Conservation (phyloP, 1,284 basidiomycete species). For the Acaromyces ingoldii region DNA sequence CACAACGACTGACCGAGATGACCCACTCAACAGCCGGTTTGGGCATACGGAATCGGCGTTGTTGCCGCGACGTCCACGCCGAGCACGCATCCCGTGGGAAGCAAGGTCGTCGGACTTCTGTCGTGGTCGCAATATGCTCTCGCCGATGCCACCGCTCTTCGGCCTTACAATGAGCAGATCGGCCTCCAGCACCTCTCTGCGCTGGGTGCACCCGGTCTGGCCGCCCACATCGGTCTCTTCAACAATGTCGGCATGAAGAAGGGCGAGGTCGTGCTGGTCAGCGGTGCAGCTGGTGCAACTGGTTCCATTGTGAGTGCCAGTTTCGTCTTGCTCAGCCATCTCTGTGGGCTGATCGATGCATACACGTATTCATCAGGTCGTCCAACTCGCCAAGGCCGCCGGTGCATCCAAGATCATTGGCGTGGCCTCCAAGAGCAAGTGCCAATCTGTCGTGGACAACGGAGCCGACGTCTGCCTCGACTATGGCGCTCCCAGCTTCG, state of each 20-base stretch:
- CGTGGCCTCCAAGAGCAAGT: not conserved
- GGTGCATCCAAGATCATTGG: not conserved
- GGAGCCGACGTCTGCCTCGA: conserved; percentile 4
- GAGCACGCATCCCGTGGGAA: not conserved
- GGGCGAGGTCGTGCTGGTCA: conserved; percentile 6
- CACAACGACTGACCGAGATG: no score
- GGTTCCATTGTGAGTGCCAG: conserved; percentile 2
- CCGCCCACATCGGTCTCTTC: conserved; percentile 2
- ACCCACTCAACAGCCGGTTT: not conserved
- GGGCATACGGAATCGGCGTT: conserved; percentile 7
- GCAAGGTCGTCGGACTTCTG: not conserved
- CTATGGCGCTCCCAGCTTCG: not conserved
- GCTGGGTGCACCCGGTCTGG: not conserved
- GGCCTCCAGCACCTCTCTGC: not conserved
- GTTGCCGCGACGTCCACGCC: not conserved
- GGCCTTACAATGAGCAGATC: no score
- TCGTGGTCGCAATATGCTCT: not conserved
- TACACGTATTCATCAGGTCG: no score
- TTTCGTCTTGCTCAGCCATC: no score
- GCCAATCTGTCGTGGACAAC: not conserved
- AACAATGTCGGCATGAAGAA: not conserved
- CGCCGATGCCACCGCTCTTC: not conserved
- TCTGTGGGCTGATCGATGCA: no score
- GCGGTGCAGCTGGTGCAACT: conserved; percentile 4
- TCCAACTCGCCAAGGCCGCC: not conserved